These are phyloP conservation scores for Syzygium oleosum DNA, from an alignment of 345 rosid genomes.

Conservation along the genomic window DNA sequence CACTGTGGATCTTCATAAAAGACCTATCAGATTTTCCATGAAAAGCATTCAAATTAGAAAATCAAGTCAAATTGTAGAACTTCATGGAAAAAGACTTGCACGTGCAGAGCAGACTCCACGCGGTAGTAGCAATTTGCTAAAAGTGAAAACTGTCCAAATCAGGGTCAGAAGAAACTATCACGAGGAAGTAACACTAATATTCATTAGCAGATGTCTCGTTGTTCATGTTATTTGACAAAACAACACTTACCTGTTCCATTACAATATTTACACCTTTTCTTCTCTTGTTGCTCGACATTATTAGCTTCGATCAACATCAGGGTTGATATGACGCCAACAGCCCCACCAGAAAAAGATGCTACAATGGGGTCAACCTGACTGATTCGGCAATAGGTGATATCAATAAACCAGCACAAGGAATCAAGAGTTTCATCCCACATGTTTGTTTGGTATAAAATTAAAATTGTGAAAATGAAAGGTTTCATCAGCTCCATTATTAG, in stretches of 20 bases:
- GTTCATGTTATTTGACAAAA: neutral
- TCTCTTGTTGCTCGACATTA: constrained; percentile 88
- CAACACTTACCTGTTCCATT: constrained; percentile 63
- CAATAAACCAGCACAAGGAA: neutral
- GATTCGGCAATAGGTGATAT: constrained; percentile 1
- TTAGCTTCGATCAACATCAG: constrained; percentile 88
- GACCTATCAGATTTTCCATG: neutral
- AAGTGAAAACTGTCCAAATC: neutral
- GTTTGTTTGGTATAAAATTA: neutral
- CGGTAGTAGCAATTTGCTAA: neutral
- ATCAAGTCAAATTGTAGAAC: neutral
- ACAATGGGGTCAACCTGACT: constrained; percentile 98
- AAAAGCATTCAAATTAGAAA: neutral
- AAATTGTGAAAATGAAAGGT: neutral
- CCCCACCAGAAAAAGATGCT: constrained; percentile 95
- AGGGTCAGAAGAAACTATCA: neutral
- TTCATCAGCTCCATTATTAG: neutral
- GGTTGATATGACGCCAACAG: constrained; percentile 95
- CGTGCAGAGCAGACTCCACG: neutral
- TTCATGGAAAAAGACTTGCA: neutral
- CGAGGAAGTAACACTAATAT: neutral
- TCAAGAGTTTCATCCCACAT: neutral
- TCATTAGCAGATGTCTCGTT: neutral
- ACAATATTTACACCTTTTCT: constrained; percentile 94
- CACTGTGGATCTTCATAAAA: neutral